Evolutionary conservation across 257 asterid genomes (phyloP).

Genomic region (Fraxinus quadrangulata): DNA sequence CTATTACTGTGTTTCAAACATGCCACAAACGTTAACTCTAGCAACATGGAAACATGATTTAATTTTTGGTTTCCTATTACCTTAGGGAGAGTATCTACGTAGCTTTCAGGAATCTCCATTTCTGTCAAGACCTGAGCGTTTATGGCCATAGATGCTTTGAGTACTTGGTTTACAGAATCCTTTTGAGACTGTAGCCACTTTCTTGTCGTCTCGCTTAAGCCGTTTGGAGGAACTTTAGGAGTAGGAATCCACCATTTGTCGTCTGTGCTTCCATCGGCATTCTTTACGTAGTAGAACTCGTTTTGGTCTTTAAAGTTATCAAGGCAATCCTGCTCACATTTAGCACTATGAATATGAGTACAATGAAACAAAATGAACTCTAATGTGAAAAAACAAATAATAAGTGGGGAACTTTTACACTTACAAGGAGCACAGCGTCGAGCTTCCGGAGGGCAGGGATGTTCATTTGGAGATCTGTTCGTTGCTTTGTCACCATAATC

Average conservation of each 20-base stretch:
- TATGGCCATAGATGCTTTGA: conserved; percentile 75
- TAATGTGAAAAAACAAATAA: background rate
- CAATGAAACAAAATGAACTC: background rate
- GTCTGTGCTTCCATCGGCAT: conserved; percentile 42
- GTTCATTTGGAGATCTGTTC: conserved; percentile 61
- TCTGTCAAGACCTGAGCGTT: conserved; percentile 59
- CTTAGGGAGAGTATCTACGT: conserved; percentile 63
- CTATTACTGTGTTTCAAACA: background rate
- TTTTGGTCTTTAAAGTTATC: conserved; percentile 61
- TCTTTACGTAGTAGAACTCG: conserved; percentile 54
- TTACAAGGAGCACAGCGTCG: conserved; percentile 57
- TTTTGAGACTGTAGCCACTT: conserved; percentile 62
- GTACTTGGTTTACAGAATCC: conserved; percentile 63
- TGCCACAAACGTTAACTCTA: background rate
- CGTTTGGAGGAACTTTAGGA: conserved; percentile 60
- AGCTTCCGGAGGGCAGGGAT: conserved; percentile 62
- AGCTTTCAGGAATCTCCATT: conserved; percentile 64
- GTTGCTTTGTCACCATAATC: conserved; percentile 64
- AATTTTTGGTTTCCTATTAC: conserved; percentile 25
- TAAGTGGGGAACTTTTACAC: conserved; percentile 20
- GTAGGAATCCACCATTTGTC: conserved; percentile 73
- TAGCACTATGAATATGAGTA: background rate
- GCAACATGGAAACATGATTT: background rate
- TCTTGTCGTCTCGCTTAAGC: conserved; percentile 45
- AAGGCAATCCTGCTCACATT: conserved; percentile 44